Evolutionary conservation across 148 eudicot species (phyloP), one percentile per base, ranked within the genome.

Genomic region (Nepenthes mirabilis): DNA sequence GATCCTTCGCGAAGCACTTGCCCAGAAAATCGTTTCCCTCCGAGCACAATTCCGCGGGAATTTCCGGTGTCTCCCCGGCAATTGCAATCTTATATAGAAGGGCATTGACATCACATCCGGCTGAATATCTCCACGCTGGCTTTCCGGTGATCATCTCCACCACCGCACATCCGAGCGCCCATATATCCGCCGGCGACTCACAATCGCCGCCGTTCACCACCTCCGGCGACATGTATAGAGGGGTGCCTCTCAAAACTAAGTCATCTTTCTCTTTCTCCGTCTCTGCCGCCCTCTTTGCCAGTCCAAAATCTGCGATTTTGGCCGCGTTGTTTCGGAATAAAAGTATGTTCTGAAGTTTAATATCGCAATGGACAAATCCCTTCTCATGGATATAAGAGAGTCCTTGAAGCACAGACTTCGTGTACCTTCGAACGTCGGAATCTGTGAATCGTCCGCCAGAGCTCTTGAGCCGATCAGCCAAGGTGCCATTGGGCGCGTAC

Each of bases 211-310:
- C 60, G 61, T 59, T 47, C 0, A 72, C 81, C 59, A 67, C 68
- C 66, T 85, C 91, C 63, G 91, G 87, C 70, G 91, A 71, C 91
- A 85, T 85, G 33, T 75, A 85, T 67, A 85, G 14, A 1, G 91
- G 91, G 11, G 87, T 85, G 23, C 91, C 91, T 35, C 79, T 72
- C 33, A 81, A 45, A 13, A 76, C 80, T 23, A 65, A 45, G 13
- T 68, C 67, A 0, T 3, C 43, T 8, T 49, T 66, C 8, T 8
- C 23, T 23, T 9, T 6, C 65, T 43, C 68, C 12, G 49, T n/a
- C 59, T 34, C 43, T 14, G 11, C n/a, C 2, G 14, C 52, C 55
- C 36, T 2, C 36, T 33, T 67, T 56, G 70, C 63, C 1, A 67
- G 64, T 37, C 70, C 70, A 58, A 67, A 67, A 59, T 67, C 70